These are phyloP conservation scores for Diaporthe velutina DNA, from an alignment of 2,329 filamentous ascomycete species.

Conservation along the genomic window DNA sequence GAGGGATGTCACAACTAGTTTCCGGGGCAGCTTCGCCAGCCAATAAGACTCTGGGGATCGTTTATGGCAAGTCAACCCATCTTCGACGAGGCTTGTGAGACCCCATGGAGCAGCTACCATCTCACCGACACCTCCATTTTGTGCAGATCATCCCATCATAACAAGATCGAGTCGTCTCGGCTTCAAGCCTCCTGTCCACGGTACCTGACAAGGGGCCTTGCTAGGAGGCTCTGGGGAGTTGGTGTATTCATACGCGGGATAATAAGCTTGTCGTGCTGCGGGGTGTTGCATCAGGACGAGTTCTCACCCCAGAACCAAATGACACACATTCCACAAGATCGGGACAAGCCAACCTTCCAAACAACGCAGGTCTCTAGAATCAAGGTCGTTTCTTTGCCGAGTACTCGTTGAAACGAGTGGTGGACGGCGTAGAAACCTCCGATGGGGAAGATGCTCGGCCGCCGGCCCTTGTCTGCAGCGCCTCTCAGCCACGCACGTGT, in stretches of 20 bases:
- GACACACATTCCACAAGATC: conserved; percentile 1
- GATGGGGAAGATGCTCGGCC: conserved; percentile 15
- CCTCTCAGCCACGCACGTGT: conserved; percentile 22
- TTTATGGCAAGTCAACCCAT: background rate
- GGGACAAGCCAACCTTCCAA: conserved; percentile 24
- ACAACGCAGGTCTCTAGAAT: conserved; percentile 22
- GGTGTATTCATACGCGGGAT: conserved; percentile 17
- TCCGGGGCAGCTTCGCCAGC: background rate
- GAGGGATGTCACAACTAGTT: background rate
- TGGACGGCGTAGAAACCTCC: conserved; percentile 4
- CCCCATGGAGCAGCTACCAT: background rate
- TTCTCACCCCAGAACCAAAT: background rate
- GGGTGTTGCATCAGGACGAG: conserved; percentile 7
- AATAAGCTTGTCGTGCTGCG: background rate
- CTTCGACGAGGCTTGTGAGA: conserved; percentile 1
- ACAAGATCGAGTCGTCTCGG: conserved; percentile 17
- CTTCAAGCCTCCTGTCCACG: background rate
- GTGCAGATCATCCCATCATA: conserved; percentile 10
- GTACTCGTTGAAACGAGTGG: conserved; percentile 11
- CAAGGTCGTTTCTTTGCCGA: conserved; percentile 11
- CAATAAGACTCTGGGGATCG: background rate
- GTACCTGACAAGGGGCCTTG: background rate
- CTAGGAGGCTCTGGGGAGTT: background rate
- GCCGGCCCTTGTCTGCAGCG: conserved; percentile 9
- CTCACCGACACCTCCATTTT: conserved; percentile 6